Percentiles rank a stretch among this genome's conserved stretches.
phyloP scores from a whole-genome alignment of 208 protist species.

The Lotmaria passim region DNA sequence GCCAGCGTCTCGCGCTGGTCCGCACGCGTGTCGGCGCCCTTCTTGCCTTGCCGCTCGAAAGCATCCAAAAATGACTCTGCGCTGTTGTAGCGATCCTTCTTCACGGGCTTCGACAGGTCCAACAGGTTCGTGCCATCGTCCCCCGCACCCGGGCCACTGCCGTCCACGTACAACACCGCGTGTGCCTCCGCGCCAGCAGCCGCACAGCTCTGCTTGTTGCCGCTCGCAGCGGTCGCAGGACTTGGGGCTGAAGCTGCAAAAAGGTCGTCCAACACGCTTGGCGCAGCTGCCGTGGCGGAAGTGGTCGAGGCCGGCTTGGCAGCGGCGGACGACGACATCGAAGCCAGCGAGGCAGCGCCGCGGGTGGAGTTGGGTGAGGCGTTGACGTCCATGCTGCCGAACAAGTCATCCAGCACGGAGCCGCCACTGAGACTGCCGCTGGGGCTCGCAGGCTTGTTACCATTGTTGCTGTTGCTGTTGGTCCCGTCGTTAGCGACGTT shows the following conservation, averaged over 20 bases:
- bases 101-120: conserved; percentile 63
- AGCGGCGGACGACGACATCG: neutral
- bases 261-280: conserved; percentile 39
- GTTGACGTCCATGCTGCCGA: conserved; percentile 44
- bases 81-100: conserved; percentile 53
- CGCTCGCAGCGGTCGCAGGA: neutral
- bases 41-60: conserved; percentile 71
- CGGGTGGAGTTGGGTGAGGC: neutral
- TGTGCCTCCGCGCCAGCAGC: conserved; percentile 1
- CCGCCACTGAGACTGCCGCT: conserved; percentile 8
- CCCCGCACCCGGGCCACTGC: neutral
- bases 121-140: conserved; percentile 55
- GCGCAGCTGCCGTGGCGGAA: conserved; percentile 6
- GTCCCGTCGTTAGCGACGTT: neutral
- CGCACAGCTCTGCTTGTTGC: neutral
- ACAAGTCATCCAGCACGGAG: conserved; percentile 65
- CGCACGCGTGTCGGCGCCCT: conserved; percentile 2
- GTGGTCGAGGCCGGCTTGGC: neutral
- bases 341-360: conserved; percentile 1
- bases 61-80: conserved; percentile 67
- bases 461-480: neutral
- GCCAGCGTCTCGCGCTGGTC: conserved; percentile 45
- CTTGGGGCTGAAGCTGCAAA: conserved; percentile 22
- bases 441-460: no score
- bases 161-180: conserved; percentile 42